Base-by-base conservation (phyloP, 2,329 filamentous ascomycete genomes). In the Ploettnerulaceae sp. region DNA sequence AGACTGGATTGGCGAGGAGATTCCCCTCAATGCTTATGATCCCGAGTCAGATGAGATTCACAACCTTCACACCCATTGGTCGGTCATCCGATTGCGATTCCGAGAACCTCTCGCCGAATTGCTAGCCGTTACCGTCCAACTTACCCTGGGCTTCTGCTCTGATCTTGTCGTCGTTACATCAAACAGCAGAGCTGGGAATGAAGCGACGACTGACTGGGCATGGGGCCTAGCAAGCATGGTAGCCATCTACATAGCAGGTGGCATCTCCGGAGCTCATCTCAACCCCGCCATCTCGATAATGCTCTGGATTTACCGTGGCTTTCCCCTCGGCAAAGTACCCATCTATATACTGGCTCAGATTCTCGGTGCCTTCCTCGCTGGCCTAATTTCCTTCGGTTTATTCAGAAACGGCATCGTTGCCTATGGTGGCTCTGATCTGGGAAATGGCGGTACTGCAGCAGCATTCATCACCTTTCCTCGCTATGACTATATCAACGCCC, bases 191-290 rank as follows among this genome's bases (percentile, higher is more conserved):
- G 58, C 64, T 1, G 68, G 67, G 1, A 74, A 71, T 24, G 69
- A 69, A 3, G 66, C 69, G 50, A 69, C 69, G 7, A 67, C 68
- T 3, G 58, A 61, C 20, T 71, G 65, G 67, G 67, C 70, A 4
- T 79, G 75, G 76, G 76, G 75, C 1, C 64, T 79, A 11, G 74
- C 71, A 1, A 69, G 70, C 17, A 80, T 78, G 71, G 64, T 71
- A 24, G 70, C 62, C 7, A 71, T 73, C 51, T 71, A 72, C 48
- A 66, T 72, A 26, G 69, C 67, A 15, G 70, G 70, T 66, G 70
- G 70, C 44, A 66, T 72, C 14, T 72, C 69, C 4, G 70, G 70
- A 42, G 70, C 68, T 3, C 70, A 72, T 43, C 61, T 72, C 14
- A 72, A 72, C 39, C 70, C 70, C 0, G 61, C 65, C 7, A 64